These are phyloP conservation scores for Fusarium praegraminearum DNA, from an alignment of 2,329 filamentous ascomycete genomes.

Conservation along the genomic window DNA sequence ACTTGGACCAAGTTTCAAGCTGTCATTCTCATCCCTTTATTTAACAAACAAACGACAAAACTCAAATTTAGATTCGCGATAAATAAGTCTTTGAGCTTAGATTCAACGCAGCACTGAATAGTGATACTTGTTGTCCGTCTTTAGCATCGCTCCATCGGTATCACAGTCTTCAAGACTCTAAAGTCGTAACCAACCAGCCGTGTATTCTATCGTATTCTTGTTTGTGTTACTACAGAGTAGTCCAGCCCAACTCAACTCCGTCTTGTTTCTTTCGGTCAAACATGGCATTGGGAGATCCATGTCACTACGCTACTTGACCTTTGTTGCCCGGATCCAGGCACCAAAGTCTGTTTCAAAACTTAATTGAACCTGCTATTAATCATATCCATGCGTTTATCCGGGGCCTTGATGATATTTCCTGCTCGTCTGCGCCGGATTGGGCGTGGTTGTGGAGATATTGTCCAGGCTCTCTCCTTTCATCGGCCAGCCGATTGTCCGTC, in stretches of 20 bases:
- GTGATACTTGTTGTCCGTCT: neutral
- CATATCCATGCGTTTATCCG: constrained; percentile 1
- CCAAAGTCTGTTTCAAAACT: constrained; percentile 11
- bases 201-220: neutral
- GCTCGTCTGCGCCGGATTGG: constrained; percentile 19
- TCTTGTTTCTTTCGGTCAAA: constrained; percentile 24
- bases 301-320: constrained; percentile 3
- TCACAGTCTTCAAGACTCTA: neutral
- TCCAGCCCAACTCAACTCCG: neutral
- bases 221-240: neutral
- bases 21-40: neutral
- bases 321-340: constrained; percentile 33
- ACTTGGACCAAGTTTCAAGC: constrained; percentile 11
- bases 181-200: constrained; percentile 1
- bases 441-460: constrained; percentile 9
- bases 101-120: neutral
- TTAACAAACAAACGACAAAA: neutral
- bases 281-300: constrained; percentile 34
- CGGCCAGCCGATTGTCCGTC: neutral
- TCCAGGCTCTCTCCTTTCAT: constrained; percentile 1
- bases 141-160: constrained; percentile 5
- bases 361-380: neutral
- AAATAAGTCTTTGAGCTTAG: neutral
- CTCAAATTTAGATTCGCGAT: neutral
- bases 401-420: neutral